Conservation (phyloP, 2,329 filamentous ascomycete species). For the Phialemoniopsis sp. region DNA sequence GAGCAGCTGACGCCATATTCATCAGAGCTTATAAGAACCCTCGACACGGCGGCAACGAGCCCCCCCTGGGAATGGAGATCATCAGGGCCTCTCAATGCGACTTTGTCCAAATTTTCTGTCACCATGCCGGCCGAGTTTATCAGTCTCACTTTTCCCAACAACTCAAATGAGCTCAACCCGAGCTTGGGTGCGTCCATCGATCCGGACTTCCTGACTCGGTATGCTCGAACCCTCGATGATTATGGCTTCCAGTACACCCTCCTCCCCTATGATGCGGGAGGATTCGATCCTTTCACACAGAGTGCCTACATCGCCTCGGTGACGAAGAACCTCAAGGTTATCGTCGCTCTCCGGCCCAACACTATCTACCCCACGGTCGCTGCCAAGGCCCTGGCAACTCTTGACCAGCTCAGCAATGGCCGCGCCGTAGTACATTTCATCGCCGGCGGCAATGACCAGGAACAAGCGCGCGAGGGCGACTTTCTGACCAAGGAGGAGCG, state of each 20-base stretch:
- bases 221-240: conserved; percentile 53
- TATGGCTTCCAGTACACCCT: conserved; percentile 60
- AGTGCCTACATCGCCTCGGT: conserved; percentile 52
- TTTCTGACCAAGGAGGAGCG: conserved; percentile 54
- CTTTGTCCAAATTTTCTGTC: conserved; percentile 19
- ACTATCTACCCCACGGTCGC: conserved; percentile 59
- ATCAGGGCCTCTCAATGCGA: too few species aligned
- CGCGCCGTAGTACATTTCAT: conserved; percentile 57
- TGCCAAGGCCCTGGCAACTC: conserved; percentile 56
- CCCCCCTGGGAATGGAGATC: too few species aligned
- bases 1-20: too few species aligned
- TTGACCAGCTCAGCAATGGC: conserved; percentile 54
- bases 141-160: conserved; percentile 51
- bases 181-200: conserved; percentile 48
- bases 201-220: conserved; percentile 50
- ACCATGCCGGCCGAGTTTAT: conserved; percentile 53
- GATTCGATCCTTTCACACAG: conserved; percentile 53
- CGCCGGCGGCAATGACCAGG: conserved; percentile 55
- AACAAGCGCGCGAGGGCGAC: conserved; percentile 58
- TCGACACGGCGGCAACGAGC: too few species aligned
- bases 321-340: conserved; percentile 56
- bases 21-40: too few species aligned
- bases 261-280: conserved; percentile 52
- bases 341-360: conserved; percentile 59
- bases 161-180: conserved; percentile 50